Conservation (phyloP, 208 protist genomes). For the Leishmania gerbilli region DNA sequence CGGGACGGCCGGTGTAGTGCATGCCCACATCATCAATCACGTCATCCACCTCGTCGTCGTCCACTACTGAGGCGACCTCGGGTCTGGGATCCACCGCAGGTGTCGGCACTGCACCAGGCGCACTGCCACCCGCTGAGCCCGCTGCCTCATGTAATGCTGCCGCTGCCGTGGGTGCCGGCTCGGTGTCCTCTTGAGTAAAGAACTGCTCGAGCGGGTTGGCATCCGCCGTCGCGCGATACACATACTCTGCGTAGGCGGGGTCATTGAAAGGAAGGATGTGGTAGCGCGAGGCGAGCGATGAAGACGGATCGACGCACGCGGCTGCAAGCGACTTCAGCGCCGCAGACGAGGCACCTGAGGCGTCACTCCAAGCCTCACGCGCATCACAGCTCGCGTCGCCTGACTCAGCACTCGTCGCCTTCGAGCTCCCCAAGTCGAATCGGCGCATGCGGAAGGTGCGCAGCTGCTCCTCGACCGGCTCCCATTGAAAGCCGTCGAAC, state of each 20-base stretch:
- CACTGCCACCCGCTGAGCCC: background rate
- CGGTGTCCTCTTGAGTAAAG: slow-evolving; percentile 11
- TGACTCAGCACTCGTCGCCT: background rate
- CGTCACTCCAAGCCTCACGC: background rate
- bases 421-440: slow-evolving; percentile 13
- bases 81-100: background rate
- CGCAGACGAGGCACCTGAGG: background rate
- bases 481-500: slow-evolving; percentile 79
- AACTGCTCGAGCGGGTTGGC: slow-evolving; percentile 81
- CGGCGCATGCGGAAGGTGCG: slow-evolving; percentile 32
- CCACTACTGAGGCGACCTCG: background rate
- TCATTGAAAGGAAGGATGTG: slow-evolving; percentile 59
- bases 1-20: slow-evolving; percentile 35
- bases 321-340: slow-evolving; percentile 12
- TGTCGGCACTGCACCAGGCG: background rate
- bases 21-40: slow-evolving; percentile 83
- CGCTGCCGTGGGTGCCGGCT: background rate
- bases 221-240: slow-evolving; percentile 78
- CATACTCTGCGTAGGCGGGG: slow-evolving; percentile 74
- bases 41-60: slow-evolving; percentile 39
- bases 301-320: slow-evolving; percentile 37
- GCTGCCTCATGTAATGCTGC: background rate
- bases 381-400: background rate
- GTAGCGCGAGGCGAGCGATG: slow-evolving; percentile 59
- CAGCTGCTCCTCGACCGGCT: slow-evolving; percentile 54